These are phyloP conservation scores for Diaporthe nobilis DNA, from an alignment of 2,329 filamentous ascomycete genomes.

Conservation along the genomic window DNA sequence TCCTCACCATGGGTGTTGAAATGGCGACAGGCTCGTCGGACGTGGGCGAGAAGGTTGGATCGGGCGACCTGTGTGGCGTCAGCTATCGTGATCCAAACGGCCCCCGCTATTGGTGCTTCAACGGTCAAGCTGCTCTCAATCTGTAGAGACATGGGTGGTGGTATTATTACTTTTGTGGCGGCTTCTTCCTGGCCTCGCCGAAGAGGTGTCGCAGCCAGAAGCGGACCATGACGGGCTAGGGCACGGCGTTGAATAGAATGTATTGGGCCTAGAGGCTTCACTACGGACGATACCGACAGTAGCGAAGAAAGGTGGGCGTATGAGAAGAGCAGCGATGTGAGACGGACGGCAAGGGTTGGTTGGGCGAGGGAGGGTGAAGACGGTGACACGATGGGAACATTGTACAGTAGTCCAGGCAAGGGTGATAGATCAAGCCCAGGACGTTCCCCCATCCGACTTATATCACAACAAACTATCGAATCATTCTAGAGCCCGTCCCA, in stretches of 20 bases:
- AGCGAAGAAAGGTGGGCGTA: not conserved
- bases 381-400: conserved; percentile 5
- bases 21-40: conserved; percentile 19
- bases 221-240: conserved; percentile 8
- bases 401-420: conserved; percentile 11
- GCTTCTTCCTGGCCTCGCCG: not conserved
- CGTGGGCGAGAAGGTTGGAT: conserved; percentile 27
- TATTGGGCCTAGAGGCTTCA: not conserved
- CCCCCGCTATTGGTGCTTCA: not conserved
- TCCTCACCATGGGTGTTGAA: conserved; percentile 13
- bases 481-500: conserved; percentile 20
- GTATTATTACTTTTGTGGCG: conserved; percentile 26
- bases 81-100: not conserved
- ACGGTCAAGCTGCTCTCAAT: not conserved
- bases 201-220: conserved; percentile 24
- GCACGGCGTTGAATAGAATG: not conserved
- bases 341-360: conserved; percentile 10
- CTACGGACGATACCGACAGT: not conserved
- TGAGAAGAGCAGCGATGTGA: not conserved
- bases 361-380: conserved; percentile 4
- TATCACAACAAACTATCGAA: conserved; percentile 25
- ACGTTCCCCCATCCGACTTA: not conserved
- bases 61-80: not conserved
- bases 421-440: not conserved
- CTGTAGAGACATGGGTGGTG: not conserved